phyloP scores from a whole-genome alignment of 1,139 yeast genomes.

The Candida tetrigidarum region DNA sequence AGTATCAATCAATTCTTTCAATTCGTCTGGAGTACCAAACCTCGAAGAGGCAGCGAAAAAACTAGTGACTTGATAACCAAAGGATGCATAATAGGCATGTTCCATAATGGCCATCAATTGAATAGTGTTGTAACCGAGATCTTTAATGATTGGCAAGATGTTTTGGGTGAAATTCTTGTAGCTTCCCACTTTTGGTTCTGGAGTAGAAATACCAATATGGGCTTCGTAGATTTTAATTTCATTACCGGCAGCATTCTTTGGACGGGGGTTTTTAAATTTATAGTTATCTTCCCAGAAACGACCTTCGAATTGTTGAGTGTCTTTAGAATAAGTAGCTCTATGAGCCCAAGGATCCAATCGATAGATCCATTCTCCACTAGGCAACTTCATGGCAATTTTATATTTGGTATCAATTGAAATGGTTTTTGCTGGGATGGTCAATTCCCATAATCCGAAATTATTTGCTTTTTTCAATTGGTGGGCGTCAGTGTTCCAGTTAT shows the following conservation, averaged over 20 bases:
- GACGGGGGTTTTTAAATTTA: constrained; percentile 65
- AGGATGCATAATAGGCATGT: constrained; percentile 97
- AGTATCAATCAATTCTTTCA: constrained; percentile 86
- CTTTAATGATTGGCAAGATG: constrained; percentile 80
- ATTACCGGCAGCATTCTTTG: constrained; percentile 49
- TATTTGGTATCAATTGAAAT: constrained; percentile 83
- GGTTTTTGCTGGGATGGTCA: constrained; percentile 58
- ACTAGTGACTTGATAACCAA: constrained; percentile 94
- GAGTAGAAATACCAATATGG: constrained; percentile 93
- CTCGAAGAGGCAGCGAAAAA: constrained; percentile 91
- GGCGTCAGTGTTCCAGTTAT: constrained; percentile 70
- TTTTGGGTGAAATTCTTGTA: constrained; percentile 83
- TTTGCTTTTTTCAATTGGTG: constrained; percentile 58
- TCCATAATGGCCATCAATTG: constrained; percentile 99
- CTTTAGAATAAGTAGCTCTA: constrained; percentile 74
- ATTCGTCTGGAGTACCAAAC: constrained; percentile 93
- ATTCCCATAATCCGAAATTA: constrained; percentile 71
- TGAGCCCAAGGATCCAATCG: constrained; percentile 90
- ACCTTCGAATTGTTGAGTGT: constrained; percentile 65
- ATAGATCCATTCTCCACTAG: constrained; percentile 72
- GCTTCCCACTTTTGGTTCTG: constrained; percentile 83
- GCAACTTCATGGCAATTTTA: constrained; percentile 69
- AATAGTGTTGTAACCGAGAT: constrained; percentile 88
- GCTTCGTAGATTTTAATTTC: constrained; percentile 89
- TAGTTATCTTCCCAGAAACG: constrained; percentile 83